Conservation (phyloP, 1,284 basidiomycete species). For the Leccinum olivaceoglutinosum region DNA sequence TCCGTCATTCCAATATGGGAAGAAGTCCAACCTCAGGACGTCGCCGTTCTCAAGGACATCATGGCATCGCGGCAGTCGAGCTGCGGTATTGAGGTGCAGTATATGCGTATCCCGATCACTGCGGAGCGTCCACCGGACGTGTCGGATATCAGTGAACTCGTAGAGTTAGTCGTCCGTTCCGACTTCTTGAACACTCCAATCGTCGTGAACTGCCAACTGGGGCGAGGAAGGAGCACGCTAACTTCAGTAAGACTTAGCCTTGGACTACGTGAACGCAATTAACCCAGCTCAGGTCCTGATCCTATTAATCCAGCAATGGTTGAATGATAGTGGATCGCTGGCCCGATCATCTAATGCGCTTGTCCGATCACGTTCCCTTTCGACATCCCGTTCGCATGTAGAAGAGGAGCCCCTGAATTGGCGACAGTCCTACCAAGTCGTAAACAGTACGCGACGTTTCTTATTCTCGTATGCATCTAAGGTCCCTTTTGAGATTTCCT, state of each 20-base stretch:
- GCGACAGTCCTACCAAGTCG: constrained; percentile 71
- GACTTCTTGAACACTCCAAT: constrained; percentile 75
- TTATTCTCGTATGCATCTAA: constrained; percentile 6
- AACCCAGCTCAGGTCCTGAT: constrained; percentile 61
- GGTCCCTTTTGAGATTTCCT: constrained; percentile 59
- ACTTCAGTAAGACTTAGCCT: constrained; percentile 60
- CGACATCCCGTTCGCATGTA: constrained; percentile 31
- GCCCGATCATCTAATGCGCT: constrained; percentile 34
- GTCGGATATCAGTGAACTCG: constrained; percentile 67
- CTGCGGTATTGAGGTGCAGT: constrained; percentile 60
- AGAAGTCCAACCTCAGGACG: constrained; percentile 72
- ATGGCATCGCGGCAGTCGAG: constrained; percentile 63
- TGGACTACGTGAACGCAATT: constrained; percentile 2
- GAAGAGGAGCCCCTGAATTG: constrained; percentile 30
- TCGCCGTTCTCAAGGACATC: constrained; percentile 85
- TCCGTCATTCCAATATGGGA: constrained; percentile 95
- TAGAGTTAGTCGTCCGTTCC: constrained; percentile 79
- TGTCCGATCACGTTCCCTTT: constrained; percentile 36
- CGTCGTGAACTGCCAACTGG: constrained; percentile 95
- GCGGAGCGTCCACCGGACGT: constrained; percentile 72
- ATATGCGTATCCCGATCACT: constrained; percentile 89
- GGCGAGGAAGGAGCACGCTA: constrained; percentile 89
- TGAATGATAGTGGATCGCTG: constrained; percentile 43
- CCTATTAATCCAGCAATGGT: constrained; percentile 84
- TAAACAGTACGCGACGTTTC: constrained; percentile 58